Evolutionary conservation across 805 yeast genomes (phyloP).

Genomic region (Metschnikowia picachoensis): DNA sequence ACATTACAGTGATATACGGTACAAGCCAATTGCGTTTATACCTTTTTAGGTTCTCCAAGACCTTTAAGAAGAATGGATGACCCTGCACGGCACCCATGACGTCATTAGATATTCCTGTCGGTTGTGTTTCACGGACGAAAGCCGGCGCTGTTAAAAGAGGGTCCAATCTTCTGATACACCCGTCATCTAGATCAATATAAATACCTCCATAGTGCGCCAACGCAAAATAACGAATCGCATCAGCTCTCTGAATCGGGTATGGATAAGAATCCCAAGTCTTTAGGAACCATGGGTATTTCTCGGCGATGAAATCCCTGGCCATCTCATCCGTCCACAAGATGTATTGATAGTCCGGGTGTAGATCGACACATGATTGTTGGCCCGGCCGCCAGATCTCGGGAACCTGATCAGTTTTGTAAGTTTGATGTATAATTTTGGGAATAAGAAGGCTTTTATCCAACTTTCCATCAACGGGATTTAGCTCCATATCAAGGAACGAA

Average conservation of each 20-base stretch:
- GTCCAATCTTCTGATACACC: conserved; percentile 74
- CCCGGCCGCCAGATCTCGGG: conserved; percentile 82
- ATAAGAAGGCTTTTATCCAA: conserved; percentile 52
- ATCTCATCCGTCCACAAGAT: conserved; percentile 86
- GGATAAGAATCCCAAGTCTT: conserved; percentile 71
- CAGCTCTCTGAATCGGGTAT: conserved; percentile 86
- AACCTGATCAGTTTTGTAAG: conserved; percentile 73
- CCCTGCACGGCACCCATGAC: conserved; percentile 86
- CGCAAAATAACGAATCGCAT: conserved; percentile 84
- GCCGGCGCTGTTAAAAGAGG: conserved; percentile 81
- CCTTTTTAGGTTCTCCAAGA: conserved; percentile 56
- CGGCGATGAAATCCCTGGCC: conserved; percentile 72
- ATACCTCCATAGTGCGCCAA: conserved; percentile 83
- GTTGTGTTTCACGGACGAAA: conserved; percentile 80
- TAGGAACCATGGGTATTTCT: conserved; percentile 84
- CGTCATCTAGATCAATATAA: conserved; percentile 87
- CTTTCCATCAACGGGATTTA: conserved; percentile 50
- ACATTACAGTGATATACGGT: conserved; percentile 90
- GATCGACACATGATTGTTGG: conserved; percentile 68
- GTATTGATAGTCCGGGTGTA: conserved; percentile 86
- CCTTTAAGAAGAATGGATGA: conserved; percentile 80
- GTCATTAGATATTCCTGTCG: conserved; percentile 90
- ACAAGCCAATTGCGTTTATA: conserved; percentile 71
- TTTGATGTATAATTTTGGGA: conserved; percentile 91
- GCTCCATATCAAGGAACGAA: conserved; percentile 58